These are phyloP conservation scores for Peronospora farinosa DNA, from an alignment of 352 stramenopile genomes.

Conservation along the genomic window DNA sequence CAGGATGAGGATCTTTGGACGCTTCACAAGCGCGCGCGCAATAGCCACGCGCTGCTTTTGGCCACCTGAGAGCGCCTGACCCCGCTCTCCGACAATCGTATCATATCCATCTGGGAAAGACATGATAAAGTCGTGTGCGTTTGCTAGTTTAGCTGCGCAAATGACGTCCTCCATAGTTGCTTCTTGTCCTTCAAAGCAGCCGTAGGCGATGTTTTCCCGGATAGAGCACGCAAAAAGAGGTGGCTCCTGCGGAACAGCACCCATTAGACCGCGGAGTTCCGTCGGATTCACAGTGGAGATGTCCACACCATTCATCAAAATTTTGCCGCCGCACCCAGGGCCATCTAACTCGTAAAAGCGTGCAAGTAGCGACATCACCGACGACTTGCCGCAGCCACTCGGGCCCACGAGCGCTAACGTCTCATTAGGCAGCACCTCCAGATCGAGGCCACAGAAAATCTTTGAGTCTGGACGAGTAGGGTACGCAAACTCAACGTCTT, in stretches of 20 bases:
- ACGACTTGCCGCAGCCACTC: conserved; percentile 69
- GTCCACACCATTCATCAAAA: conserved; percentile 53
- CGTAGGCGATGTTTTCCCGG: conserved; percentile 73
- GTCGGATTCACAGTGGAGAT: conserved; percentile 47
- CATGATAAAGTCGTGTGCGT: conserved; percentile 75
- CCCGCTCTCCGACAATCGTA: conserved; percentile 68
- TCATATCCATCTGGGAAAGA: conserved; percentile 73
- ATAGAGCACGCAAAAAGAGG: conserved; percentile 73
- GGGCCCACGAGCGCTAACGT: conserved; percentile 68
- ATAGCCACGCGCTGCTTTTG: conserved; percentile 82
- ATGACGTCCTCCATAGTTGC: conserved; percentile 52
- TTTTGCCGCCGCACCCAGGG: conserved; percentile 40
- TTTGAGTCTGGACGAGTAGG: conserved; percentile 48
- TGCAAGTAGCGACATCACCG: conserved; percentile 59
- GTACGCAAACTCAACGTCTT: conserved; percentile 78
- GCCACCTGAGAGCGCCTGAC: conserved; percentile 61
- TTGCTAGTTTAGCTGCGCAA: conserved; percentile 56
- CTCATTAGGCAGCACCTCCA: conserved; percentile 59
- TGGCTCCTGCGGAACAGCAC: conserved; percentile 63
- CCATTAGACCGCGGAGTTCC: conserved; percentile 55
- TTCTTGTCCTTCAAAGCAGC: conserved; percentile 38
- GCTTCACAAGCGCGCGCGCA: conserved; percentile 65
- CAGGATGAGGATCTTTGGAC: conserved; percentile 69
- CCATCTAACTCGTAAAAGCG: conserved; percentile 68
- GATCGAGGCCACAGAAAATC: conserved; percentile 44